Evolutionary conservation across 164 flowering plant genomes (phyloP).

Genomic region (Sedum album): DNA sequence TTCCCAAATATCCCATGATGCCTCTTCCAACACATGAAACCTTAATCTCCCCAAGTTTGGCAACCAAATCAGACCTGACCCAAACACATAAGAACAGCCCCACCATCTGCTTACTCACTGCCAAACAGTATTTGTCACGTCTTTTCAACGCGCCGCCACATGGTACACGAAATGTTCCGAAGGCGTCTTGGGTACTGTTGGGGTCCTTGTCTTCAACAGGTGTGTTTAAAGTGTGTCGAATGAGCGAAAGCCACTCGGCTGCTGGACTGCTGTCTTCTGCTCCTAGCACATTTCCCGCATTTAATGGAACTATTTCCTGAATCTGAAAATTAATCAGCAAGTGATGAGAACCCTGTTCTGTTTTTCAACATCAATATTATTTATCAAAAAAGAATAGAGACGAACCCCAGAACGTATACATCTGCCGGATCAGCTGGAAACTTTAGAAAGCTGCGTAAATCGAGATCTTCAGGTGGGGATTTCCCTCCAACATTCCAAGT

Average conservation of each 20-base stretch:
- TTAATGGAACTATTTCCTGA: conserved; percentile 87
- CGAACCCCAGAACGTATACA: conserved; percentile 76
- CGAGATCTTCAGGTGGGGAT: conserved; percentile 50
- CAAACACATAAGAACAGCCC: conserved; percentile 77
- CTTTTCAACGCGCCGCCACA: conserved; percentile 19
- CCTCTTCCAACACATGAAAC: conserved; percentile 84
- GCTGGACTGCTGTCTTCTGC: conserved; percentile 73
- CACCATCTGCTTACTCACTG: conserved; percentile 87
- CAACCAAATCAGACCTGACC: conserved; percentile 54
- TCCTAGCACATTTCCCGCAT: conserved; percentile 84
- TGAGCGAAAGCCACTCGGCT: conserved; percentile 67
- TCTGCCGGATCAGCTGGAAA: conserved; percentile 45
- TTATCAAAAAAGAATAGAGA: not conserved
- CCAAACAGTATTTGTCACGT: conserved; percentile 30
- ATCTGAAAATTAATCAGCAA: conserved; percentile 28
- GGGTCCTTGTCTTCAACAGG: conserved; percentile 13
- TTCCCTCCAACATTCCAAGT: conserved; percentile 95
- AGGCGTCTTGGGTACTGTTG: not conserved
- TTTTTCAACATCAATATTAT: not conserved
- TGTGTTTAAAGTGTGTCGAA: conserved; percentile 37
- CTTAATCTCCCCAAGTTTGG: conserved; percentile 41
- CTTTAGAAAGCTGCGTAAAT: conserved; percentile 48
- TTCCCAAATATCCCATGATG: conserved; percentile 87
- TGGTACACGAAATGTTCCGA: conserved; percentile 11
- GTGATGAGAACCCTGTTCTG: not conserved